Base-by-base conservation (phyloP, 768 basidiomycete species). In the Dioszegia hungarica region DNA sequence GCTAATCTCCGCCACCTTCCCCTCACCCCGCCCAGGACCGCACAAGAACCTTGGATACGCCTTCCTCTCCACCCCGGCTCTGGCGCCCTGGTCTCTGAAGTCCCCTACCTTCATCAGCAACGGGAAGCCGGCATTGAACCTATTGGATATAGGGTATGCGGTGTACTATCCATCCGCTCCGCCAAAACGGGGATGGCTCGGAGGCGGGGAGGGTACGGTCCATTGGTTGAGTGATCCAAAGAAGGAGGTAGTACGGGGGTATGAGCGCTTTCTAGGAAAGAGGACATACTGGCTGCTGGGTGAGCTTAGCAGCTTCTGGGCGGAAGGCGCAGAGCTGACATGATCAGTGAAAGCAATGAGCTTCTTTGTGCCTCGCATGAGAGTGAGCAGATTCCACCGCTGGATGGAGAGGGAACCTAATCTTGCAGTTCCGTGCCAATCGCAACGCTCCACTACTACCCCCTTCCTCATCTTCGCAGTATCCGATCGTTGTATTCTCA, bases 401-500 rank as follows among this genome's bases (percentile, higher is more conserved):
- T n/a, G 43, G 24, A 52, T 44, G 17, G 19, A 28, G 9, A n/a
- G 17, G 4, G 31, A 33, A 19, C 19, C 10, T 5, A 37, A 40
- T 56, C 38, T 31, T 25, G 12, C 33, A 68, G 63, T 57, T 70
- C 43, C 56, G 62, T 31, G 38, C 50, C 39, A 28, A 47, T 37
- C 31, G 9, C 20, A 40, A 58, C 19, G 43, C 25, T 25, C 60
- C 56, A 27, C 54, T 60, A 14, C 1, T 29, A 24, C 11, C 50
- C 24, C 45, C 50, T 15, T 6, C 50, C 1, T 10, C 37, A 9
- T 41, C 54, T 12, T 8, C 28, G 4, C 49, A 50, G 33, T 68
- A 62, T 41, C 87, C 88, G 0, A 80, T 92, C 28, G 82, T 90
- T 28, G 81, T 92, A 37, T 91, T 90, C 76, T 88, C 86, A 10